Conservation (phyloP, 176 grass and related monocot genomes). For the Musa schizocarpa region DNA sequence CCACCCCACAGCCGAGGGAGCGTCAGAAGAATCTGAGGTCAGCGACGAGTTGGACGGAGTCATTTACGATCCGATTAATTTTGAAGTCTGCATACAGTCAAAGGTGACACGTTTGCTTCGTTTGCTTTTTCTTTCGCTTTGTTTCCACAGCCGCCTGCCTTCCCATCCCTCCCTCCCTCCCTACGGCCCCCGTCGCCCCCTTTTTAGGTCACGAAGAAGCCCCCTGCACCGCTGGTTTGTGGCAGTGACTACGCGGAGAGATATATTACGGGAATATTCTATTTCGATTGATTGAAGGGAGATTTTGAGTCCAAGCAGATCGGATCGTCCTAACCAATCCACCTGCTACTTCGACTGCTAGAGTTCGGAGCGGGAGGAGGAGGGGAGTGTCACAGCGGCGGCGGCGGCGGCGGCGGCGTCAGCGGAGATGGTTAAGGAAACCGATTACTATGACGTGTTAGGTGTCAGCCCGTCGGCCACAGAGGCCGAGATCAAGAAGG, state of each 20-base stretch:
- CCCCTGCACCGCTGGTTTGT: not conserved
- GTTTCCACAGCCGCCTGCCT: conserved; percentile 3
- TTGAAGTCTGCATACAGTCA: not conserved
- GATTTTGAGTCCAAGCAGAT: not conserved
- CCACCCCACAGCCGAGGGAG: not conserved
- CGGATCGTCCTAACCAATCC: not conserved
- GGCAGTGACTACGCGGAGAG: not conserved
- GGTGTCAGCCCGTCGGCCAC: conserved; percentile 60
- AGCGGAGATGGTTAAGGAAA: conserved; percentile 75
- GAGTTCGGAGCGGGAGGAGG: not conserved
- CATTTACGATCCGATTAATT: too few relatives aligned
- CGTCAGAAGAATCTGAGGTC: not conserved
- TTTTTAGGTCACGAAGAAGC: not conserved
- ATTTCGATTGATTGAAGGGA: not conserved
- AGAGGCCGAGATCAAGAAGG: conserved; percentile 95
- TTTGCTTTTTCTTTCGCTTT: not conserved
- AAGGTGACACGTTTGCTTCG: not conserved
- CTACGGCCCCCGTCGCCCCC: not conserved
- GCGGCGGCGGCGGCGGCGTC: not conserved
- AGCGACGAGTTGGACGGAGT: not conserved
- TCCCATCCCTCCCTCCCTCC: not conserved
- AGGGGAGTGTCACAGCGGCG: not conserved
- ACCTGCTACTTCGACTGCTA: not conserved
- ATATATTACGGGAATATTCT: not conserved
- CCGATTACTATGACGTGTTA: conserved; percentile 86